Evolutionary conservation across 1,139 yeast genomes (phyloP).

Genomic region (Candida tetrigidarum): DNA sequence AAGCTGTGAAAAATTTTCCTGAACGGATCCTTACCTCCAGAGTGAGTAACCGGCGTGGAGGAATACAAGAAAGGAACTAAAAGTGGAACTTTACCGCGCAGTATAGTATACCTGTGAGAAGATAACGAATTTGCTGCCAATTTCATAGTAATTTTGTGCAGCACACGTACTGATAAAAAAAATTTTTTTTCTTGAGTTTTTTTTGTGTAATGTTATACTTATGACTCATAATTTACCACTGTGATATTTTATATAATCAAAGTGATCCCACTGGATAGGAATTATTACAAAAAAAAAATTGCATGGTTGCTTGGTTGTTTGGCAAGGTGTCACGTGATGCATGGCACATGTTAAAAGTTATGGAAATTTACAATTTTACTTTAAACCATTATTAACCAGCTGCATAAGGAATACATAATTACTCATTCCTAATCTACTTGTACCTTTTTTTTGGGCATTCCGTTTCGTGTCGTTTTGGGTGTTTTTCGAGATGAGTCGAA

Average conservation of each 20-base stretch:
- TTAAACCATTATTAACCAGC: no score
- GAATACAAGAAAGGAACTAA: neutral
- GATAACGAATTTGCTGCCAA: slow-evolving; percentile 6
- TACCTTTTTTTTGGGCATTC: no score
- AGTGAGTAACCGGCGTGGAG: neutral
- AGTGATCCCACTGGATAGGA: neutral
- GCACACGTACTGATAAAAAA: slow-evolving; percentile 1
- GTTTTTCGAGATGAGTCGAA: no score
- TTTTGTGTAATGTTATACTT: neutral
- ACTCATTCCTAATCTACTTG: no score
- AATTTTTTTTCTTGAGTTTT: neutral
- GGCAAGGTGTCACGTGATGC: no score
- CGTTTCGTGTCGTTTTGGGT: no score
- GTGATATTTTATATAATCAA: slow-evolving; percentile 2
- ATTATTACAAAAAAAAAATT: neutral
- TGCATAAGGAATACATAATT: no score
- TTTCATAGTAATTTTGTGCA: slow-evolving; percentile 2
- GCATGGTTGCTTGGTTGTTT: no score
- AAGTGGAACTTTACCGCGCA: slow-evolving; percentile 5
- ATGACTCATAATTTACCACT: slow-evolving; percentile 5
- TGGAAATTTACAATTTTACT: no score
- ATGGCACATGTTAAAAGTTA: no score
- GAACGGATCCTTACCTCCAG: neutral
- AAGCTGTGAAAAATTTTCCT: slow-evolving; percentile 3
- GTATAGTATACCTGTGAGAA: no score